phyloP scores from a whole-genome alignment of 192 early-diverging fungal species.

The Haplosporangium gracile region DNA sequence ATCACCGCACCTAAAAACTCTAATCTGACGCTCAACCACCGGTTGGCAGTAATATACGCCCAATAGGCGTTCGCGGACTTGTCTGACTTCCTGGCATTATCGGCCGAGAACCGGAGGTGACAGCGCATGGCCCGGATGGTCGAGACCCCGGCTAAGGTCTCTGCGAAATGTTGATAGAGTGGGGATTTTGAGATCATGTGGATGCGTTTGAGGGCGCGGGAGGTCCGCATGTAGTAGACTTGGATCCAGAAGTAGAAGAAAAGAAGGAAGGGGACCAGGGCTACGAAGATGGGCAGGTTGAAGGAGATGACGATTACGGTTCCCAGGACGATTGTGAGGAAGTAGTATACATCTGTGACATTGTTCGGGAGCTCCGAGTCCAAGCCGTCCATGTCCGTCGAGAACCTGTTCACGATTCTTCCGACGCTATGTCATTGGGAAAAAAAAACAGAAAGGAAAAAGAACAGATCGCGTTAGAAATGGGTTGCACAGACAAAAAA shows the following conservation, averaged over 20 bases:
- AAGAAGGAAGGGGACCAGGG: constrained; percentile 76
- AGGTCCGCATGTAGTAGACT: constrained; percentile 76
- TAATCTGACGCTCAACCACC: constrained; percentile 81
- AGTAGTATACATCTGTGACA: constrained; percentile 61
- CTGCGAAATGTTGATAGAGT: constrained; percentile 83
- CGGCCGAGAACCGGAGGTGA: constrained; percentile 74
- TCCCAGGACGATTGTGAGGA: constrained; percentile 64
- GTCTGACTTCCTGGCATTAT: constrained; percentile 75
- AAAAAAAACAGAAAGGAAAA: constrained; percentile 75
- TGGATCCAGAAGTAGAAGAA: constrained; percentile 75
- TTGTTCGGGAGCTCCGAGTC: constrained; percentile 71
- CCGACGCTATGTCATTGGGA: constrained; percentile 64
- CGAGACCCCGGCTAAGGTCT: constrained; percentile 80
- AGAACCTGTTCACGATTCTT: constrained; percentile 76
- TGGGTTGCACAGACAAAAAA: constrained; percentile 29
- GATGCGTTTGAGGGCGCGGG: constrained; percentile 86
- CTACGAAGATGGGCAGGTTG: constrained; percentile 75
- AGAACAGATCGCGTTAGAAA: constrained; percentile 33
- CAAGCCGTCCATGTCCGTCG: constrained; percentile 85
- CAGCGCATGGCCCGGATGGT: constrained; percentile 88
- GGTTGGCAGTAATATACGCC: constrained; percentile 70
- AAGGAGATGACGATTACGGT: constrained; percentile 73
- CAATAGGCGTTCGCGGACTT: constrained; percentile 79
- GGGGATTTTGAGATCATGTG: constrained; percentile 84
- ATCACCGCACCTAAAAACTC: constrained; percentile 83